Evolutionary conservation across 208 protist genomes (phyloP).

Genomic region (Wallacemonas sp.): DNA sequence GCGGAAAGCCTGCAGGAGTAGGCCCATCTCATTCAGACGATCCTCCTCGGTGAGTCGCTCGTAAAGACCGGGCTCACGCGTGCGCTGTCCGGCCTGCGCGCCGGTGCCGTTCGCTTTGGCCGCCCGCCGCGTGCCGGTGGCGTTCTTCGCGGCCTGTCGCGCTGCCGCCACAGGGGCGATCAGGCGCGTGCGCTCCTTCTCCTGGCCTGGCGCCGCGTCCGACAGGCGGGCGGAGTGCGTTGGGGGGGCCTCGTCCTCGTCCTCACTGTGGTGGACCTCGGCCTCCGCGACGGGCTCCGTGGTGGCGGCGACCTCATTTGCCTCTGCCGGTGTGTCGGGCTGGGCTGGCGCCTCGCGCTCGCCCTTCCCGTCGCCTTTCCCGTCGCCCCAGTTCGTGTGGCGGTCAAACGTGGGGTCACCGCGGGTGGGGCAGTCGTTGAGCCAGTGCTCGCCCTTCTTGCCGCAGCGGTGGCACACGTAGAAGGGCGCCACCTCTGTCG

Average conservation of each 20-base stretch:
- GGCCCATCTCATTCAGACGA: slow-evolving; percentile 59
- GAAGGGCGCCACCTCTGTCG: slow-evolving; percentile 63
- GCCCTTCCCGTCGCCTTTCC: slow-evolving; percentile 45
- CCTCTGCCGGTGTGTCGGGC: not conserved
- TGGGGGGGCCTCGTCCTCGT: slow-evolving; percentile 37
- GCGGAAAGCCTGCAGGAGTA: slow-evolving; percentile 83
- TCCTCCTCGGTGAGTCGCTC: slow-evolving; percentile 77
- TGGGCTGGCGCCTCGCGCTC: not conserved
- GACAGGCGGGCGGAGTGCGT: slow-evolving; percentile 22
- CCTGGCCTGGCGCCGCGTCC: slow-evolving; percentile 2
- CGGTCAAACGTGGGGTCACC: slow-evolving; percentile 68
- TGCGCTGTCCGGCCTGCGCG: slow-evolving; percentile 16
- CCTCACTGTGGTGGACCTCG: not conserved
- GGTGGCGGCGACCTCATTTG: not conserved
- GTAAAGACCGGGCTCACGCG: slow-evolving; percentile 57
- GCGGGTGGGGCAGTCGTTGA: slow-evolving; percentile 67
- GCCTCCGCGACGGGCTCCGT: not conserved
- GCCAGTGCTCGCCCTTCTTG: slow-evolving; percentile 76
- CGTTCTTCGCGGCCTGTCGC: slow-evolving; percentile 11
- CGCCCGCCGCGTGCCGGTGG: not conserved
- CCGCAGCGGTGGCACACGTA: slow-evolving; percentile 87
- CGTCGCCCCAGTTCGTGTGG: slow-evolving; percentile 72
- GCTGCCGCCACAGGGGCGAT: slow-evolving; percentile 73
- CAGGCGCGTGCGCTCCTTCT: slow-evolving; percentile 48
- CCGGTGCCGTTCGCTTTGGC: not conserved